Percentiles rank a stretch among this genome's conserved stretches.
These are phyloP conservation scores for Colletotrichum tropicale DNA, from an alignment of 2,329 filamentous ascomycete species.

Conservation along the genomic window DNA sequence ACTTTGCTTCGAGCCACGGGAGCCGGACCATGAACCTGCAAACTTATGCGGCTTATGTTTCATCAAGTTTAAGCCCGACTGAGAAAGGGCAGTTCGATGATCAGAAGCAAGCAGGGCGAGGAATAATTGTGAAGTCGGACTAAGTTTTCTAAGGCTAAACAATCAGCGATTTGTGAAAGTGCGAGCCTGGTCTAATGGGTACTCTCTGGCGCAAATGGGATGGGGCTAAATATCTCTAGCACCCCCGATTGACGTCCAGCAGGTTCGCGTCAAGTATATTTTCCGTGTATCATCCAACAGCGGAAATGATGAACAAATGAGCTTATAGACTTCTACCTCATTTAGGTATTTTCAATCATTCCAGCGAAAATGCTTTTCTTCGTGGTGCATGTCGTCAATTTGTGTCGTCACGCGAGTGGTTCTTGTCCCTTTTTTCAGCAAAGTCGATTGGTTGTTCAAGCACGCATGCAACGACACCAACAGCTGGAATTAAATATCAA, in stretches of 20 bases:
- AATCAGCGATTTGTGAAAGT: accelerated
- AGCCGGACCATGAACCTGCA: too few relatives aligned
- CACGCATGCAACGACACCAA: too few relatives aligned
- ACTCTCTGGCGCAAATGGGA: accelerated
- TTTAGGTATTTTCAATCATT: accelerated
- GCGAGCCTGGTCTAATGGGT: too few relatives aligned
- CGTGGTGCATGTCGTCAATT: accelerated
- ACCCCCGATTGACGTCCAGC: accelerated
- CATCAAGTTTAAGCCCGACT: too few relatives aligned
- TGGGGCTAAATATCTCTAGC: accelerated
- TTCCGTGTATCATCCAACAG: accelerated
- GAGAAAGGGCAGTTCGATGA: too few relatives aligned
- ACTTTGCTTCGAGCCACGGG: too few relatives aligned
- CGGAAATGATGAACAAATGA: accelerated
- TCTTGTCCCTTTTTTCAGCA: neutral
- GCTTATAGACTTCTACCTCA: accelerated
- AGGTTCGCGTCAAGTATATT: neutral
- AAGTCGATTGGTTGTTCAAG: accelerated
- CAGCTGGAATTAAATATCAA: too few relatives aligned
- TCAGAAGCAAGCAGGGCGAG: neutral
- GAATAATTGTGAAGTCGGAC: accelerated
- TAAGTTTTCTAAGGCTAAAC: accelerated
- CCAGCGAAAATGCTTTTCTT: accelerated
- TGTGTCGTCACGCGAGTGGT: neutral
- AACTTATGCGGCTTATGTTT: too few relatives aligned